Percentiles rank a stretch among this genome's conserved stretches.
These are phyloP conservation scores for Solanum ossicruentum DNA, from an alignment of 257 asterid genomes.

Conservation along the genomic window DNA sequence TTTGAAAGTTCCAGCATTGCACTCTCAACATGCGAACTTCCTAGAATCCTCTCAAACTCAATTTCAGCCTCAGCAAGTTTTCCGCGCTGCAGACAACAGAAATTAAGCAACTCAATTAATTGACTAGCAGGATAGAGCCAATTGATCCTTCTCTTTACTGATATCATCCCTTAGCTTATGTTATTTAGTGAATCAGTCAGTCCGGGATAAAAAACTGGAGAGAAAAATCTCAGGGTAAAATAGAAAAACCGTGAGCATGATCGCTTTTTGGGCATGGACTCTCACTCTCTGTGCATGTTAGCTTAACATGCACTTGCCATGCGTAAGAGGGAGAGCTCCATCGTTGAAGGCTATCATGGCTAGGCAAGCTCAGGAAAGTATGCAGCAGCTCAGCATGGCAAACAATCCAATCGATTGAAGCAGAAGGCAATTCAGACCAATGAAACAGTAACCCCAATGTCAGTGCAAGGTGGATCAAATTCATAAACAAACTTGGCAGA, in stretches of 20 bases:
- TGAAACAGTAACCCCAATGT: too few relatives aligned
- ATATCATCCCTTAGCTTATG: not conserved
- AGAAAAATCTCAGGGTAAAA: not conserved
- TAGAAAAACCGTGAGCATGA: not conserved
- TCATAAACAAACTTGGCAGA: too few relatives aligned
- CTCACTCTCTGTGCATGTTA: not conserved
- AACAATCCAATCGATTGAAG: too few relatives aligned
- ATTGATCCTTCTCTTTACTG: not conserved
- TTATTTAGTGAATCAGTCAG: not conserved
- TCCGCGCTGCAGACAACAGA: slow-evolving; percentile 41
- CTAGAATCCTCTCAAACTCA: slow-evolving; percentile 73
- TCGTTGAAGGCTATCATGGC: not conserved
- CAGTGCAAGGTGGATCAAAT: too few relatives aligned
- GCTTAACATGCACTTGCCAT: not conserved
- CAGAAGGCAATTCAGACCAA: too few relatives aligned
- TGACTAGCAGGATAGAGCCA: not conserved
- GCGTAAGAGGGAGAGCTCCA: not conserved
- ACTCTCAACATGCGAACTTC: slow-evolving; percentile 53
- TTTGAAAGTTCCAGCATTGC: slow-evolving; percentile 74
- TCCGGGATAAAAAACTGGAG: not conserved
- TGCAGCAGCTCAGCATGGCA: too few relatives aligned
- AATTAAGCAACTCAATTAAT: not conserved
- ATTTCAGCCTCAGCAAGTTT: slow-evolving; percentile 70
- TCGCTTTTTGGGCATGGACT: not conserved
- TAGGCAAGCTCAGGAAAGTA: too few relatives aligned